Base-by-base conservation (phyloP, 257 asterid species). In the Solanum peruvianum region DNA sequence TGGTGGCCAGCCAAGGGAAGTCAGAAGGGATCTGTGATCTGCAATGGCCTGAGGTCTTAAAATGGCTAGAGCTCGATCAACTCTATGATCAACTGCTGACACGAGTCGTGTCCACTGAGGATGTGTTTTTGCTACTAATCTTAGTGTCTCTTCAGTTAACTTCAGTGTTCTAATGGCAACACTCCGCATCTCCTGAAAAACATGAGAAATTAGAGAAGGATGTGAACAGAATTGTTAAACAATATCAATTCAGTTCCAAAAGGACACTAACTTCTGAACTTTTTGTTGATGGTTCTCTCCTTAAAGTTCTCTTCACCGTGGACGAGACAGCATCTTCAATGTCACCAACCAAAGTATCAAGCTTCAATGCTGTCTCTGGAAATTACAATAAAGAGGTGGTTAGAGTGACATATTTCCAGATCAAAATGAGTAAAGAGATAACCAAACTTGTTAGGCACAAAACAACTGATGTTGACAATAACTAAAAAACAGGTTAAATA, bases 1-100 rank as follows among this genome's bases (percentile, higher is more conserved):
- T 12, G 98, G 99, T 44, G 99, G 99, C 99, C 99, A 97, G 86
- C 97, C 98, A 83, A 97, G 99, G 87, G 98, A 96, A 91, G 95
- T 86, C 87, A 97, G 98, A 89, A 97, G 98, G 82, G 95, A 88
- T 29, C 99, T 94, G 86, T 97, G 98, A 91, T 96, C 99, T 60
- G 99, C 98, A 85, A 97, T 92, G n/a, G 98, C 98, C 89, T 95
- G 99, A 49, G 99, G 99, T 89, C 99, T 93, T 84, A 97, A 91
- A 90, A 94, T 92, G 89, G 99, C 98, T 83, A 96, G 91, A 89
- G 98, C 98, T 90, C 99, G 92, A 91, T 97, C 99, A 71, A 96
- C 93, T 92, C 99, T 93, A 91, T 97, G 98, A 91, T 97, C 99
- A 88, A 93, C 99, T 20, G 98, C 98, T 85, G 98, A 92, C 87